Percentiles rank a stretch among this genome's conserved stretches.
Conservation (phyloP, 768 basidiomycete species). For the Lepiota subincarnata region DNA sequence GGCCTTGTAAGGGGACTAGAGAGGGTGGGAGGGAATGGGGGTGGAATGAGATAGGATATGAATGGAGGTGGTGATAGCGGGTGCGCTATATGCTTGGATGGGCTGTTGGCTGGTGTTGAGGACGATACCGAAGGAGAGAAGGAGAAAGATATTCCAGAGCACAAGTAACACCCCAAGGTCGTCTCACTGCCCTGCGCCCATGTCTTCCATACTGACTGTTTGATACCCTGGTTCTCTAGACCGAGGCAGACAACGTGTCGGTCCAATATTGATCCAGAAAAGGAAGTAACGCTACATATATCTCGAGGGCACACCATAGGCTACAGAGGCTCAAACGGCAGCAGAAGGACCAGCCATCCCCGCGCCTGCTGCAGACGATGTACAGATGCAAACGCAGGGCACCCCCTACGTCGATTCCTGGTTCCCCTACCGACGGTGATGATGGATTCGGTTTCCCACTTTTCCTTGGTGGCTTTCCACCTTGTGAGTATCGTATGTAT, state of each 20-base stretch:
- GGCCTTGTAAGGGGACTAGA: slow-evolving; percentile 67
- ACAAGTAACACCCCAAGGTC: slow-evolving; percentile 45
- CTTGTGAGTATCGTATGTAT: too few species aligned
- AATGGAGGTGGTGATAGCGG: slow-evolving; percentile 35
- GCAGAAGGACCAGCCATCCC: neutral
- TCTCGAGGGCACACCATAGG: slow-evolving; percentile 21
- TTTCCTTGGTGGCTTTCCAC: too few species aligned
- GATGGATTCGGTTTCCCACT: too few species aligned
- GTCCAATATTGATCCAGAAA: slow-evolving; percentile 80
- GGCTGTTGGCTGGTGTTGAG: slow-evolving; percentile 45
- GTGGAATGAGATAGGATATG: slow-evolving; percentile 25
- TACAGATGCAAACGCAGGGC: neutral
- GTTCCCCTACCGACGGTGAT: too few species aligned
- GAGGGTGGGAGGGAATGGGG: slow-evolving; percentile 33
- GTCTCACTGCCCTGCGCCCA: slow-evolving; percentile 77
- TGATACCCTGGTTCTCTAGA: slow-evolving; percentile 79
- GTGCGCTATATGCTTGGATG: slow-evolving; percentile 79
- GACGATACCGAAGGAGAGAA: too few species aligned
- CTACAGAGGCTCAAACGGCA: slow-evolving; percentile 12
- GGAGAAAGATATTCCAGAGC: too few species aligned
- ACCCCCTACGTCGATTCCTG: too few species aligned
- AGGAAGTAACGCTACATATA: slow-evolving; percentile 57
- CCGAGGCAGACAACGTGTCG: slow-evolving; percentile 76
- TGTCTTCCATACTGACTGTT: slow-evolving; percentile 75
- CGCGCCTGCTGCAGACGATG: slow-evolving; percentile 1